These are phyloP conservation scores for Cicer arietinum DNA, from an alignment of 306 rosid species.

Conservation along the genomic window DNA sequence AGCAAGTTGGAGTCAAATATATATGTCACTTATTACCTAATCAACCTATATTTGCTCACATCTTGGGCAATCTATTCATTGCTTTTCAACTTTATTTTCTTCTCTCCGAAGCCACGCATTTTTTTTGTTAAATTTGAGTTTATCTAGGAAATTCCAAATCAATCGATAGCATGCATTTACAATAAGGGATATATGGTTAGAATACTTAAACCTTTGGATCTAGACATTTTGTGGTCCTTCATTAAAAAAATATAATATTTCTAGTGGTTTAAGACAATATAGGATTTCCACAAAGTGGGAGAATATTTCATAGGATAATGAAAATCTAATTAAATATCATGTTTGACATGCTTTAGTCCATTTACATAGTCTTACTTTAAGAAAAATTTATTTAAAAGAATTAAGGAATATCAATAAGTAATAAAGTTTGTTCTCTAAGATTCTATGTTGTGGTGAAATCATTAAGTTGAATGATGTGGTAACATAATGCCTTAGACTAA, in stretches of 20 bases:
- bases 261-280: not conserved
- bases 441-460: conserved; percentile 16
- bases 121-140: conserved; percentile 22
- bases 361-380: not conserved
- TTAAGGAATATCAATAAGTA: conserved; percentile 40
- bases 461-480: conserved; percentile 15
- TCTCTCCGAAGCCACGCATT: conserved; percentile 39
- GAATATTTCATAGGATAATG: conserved; percentile 30
- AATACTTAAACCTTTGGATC: conserved; percentile 41
- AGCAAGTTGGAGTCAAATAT: conserved; percentile 37
- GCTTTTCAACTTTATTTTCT: conserved; percentile 40
- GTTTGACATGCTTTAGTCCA: conserved; percentile 43
- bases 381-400: conserved; percentile 8
- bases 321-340: conserved; percentile 3
- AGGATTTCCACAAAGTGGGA: not conserved
- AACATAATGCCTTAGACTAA: not conserved
- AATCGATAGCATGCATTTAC: conserved; percentile 20
- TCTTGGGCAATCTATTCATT: conserved; percentile 37
- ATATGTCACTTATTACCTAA: conserved; percentile 39
- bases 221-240: conserved; percentile 35
- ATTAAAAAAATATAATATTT: conserved; percentile 24
- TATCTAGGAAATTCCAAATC: conserved; percentile 33
- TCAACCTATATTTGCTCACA: conserved; percentile 42
- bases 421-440: conserved; percentile 22
- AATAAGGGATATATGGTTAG: not conserved